Base-by-base conservation (phyloP, 169 alveolate species). In the Plasmodium coatneyi region DNA sequence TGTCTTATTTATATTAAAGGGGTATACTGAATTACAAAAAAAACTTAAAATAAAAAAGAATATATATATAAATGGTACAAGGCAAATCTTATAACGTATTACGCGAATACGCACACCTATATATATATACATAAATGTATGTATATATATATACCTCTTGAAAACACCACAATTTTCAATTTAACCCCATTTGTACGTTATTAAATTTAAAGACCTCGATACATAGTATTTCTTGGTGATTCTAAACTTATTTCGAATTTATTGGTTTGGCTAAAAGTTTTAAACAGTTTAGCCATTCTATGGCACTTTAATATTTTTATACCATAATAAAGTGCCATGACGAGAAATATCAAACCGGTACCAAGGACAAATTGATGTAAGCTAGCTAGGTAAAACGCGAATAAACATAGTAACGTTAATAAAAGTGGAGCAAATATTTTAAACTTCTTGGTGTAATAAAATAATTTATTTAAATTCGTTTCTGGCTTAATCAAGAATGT, bases 361-460 rank as follows among this genome's bases (percentile, higher is more conserved):
- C 70, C 83, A n/a, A 78, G 3, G 43, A 22, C 83, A 0, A 6
- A 1, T 1, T 39, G 1, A 0, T 0, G 5, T 16, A 78, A 78
- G 6, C 0, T 4, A 0, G 71, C 83, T 34, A 16, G 5, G 52
- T 52, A 10, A 78, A 78, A 10, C 10, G n/a, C 1, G 9, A 36
- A 0, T 78, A 41, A 36, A 78, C 22, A 9, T 25, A 78, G 0
- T n/a, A 36, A 19, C 28, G 30, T 34, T 78, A 39, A 16, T n/a
- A 78, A 12, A 78, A 78, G 19, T 78, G 83, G 83, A 28, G 10
- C 0, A 78, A 39, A 5, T 78, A 78, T 41, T 78, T 78, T 78
- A 78, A n/a, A 78, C n/a, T 39, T 78, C 30, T 36, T 78, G 36
- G 14, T 5, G 52, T 19, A 28, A 39, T 19, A 39, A 39, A 78